Base-by-base conservation (phyloP, 1,284 basidiomycete species). In the Vanrija sp. region DNA sequence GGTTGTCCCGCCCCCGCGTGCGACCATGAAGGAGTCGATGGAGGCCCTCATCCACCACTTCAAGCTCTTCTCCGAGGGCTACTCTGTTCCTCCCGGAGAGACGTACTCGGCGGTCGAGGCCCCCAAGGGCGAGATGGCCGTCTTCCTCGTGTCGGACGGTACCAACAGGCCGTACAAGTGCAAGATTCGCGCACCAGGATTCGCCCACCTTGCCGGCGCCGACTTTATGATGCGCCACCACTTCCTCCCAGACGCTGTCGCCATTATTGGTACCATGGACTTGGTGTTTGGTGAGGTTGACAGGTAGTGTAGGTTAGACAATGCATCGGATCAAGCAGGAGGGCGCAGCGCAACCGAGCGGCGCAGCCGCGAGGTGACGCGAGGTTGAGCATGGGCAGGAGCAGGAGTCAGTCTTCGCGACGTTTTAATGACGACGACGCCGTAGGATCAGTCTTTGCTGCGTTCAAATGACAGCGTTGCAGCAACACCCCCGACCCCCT, bases 11-110 rank as follows among this genome's bases (percentile, higher is more conserved):
- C 96, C 95, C 42, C 93, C 96, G 18, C 86, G 95, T 61, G 93
- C 95, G 2, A 87, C 86, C 49, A 98, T 98, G 96, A 98, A 98
- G 80, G 95, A 98, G 81, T 91, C 86, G 77, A 98, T 98, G 94
- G 91, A 97, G 79, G 86, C 88, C 14, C 83, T 97, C 62, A 97
- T 98, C 68, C 94, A 98, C 78, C 95, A 98, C 81, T 98, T 98
- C 82, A 98, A 98, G 87, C 81, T 94, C 66, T 98, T 95, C 82
- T 92, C 88, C 54, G 94, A 98, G 78, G 95, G 95, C 19, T 98
- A 92, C 80, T 89, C 89, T 28, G 95, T 98, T n/a, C 95, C 95
- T 16, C 89, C 94, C 34, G 83, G 95, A 34, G 95, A 98, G 81
- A 98, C 95, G 0, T 98, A 98, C 80, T 86, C 85, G 52, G 92